Evolutionary conservation across 129 eudicot species (phyloP), one percentile per base, ranked within the genome.

Genomic region (Kitagawia praeruptora): DNA sequence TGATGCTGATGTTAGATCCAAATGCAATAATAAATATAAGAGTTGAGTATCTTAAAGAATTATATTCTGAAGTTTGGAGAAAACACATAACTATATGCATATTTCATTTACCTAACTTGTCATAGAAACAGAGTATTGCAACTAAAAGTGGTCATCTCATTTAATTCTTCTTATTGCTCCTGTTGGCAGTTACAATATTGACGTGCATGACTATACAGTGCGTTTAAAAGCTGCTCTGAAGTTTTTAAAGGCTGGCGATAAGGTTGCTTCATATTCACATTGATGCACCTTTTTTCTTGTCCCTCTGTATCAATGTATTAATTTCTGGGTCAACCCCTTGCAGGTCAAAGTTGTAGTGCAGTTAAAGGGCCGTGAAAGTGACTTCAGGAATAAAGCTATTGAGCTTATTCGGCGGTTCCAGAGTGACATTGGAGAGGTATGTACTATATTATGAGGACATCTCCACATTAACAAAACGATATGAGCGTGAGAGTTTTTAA

Each of bases 351-450:
- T 91, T 71, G 83, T 88, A 77, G 98, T 93, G 80, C 91, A 80
- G 74, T 81, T 91, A 82, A 93, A 89, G 87, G 98, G 98, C 41
- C 98, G 98, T 76, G 88, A 89, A 88, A 91, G 89, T 6, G 84
- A 86, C 74, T 91, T 89, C 84, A 82, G 91, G 84, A 87, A 88
- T n/a, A 91, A 86, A 27, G 98, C 97, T 10, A 85, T 91, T 74
- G 90, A 91, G 86, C 97, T 93, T 70, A 28, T 93, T 82, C 84
- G 76, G 23, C 88, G 91, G 81, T 91, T 93, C 74, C 97, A 87
- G 84, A 63, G 77, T 81, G 98, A 93, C 73, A 31, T 93, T 16
- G 98, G 97, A 78, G 97, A 93, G 98, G 98, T 93, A 89, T 9
- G 41, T 25, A 23, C 48, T 48, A 31, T 48, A 49, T 27, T 77